These are phyloP conservation scores for Mycena sp. DNA, from an alignment of 1,284 basidiomycete genomes.

Conservation along the genomic window DNA sequence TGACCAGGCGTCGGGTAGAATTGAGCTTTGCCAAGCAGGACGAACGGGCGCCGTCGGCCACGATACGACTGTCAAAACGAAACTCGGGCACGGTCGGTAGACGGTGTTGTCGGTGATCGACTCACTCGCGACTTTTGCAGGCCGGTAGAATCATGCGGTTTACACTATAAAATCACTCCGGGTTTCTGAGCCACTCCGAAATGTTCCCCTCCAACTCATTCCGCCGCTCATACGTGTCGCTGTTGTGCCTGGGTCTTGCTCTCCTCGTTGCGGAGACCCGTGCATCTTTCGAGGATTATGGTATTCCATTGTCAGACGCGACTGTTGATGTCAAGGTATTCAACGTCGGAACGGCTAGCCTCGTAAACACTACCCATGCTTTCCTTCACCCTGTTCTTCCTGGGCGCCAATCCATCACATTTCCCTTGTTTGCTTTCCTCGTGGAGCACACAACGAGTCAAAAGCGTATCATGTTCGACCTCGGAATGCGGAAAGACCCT, in stretches of 20 bases:
- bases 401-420: slow-evolving; percentile 17
- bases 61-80: too few relatives aligned
- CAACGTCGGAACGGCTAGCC: slow-evolving; percentile 1
- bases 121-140: too few relatives aligned
- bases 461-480: slow-evolving; percentile 33
- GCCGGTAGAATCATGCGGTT: too few relatives aligned
- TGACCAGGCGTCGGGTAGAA: too few relatives aligned
- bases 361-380: background rate
- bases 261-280: background rate
- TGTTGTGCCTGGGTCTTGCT: background rate
- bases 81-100: too few relatives aligned
- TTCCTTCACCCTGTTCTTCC: slow-evolving; percentile 23
- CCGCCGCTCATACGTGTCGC: background rate
- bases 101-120: too few relatives aligned
- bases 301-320: slow-evolving; percentile 12
- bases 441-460: slow-evolving; percentile 24
- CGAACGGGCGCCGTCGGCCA: too few relatives aligned
- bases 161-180: too few relatives aligned
- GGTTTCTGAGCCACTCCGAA: too few relatives aligned
- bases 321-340: slow-evolving; percentile 11
- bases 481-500: slow-evolving; percentile 29
- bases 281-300: slow-evolving; percentile 12
- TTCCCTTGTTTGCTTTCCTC: slow-evolving; percentile 29
- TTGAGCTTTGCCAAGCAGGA: too few relatives aligned
- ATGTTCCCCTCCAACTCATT: too few relatives aligned